Conservation (phyloP, 257 asterid species). For the Coffea eugenioides region DNA sequence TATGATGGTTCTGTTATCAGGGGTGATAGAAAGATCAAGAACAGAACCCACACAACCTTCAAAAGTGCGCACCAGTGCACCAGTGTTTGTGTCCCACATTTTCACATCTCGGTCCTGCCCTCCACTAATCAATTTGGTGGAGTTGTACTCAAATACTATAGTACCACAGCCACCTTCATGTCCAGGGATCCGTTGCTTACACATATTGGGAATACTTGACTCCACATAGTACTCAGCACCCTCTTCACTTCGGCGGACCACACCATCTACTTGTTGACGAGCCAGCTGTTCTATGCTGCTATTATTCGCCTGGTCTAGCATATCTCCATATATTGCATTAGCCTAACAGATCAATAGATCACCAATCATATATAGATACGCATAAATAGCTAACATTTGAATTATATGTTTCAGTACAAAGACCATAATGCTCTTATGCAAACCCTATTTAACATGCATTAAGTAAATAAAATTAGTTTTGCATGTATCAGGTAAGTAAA, state of each 20-base stretch:
- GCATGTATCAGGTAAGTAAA: not conserved
- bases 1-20: constrained; percentile 66
- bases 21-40: constrained; percentile 72
- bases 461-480: not conserved
- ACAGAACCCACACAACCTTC: constrained; percentile 77
- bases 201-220: constrained; percentile 68
- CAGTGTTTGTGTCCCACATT: constrained; percentile 77
- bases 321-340: constrained; percentile 71
- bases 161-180: constrained; percentile 91
- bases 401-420: not conserved
- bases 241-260: constrained; percentile 85
- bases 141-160: constrained; percentile 57
- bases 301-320: constrained; percentile 56
- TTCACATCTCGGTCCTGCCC: constrained; percentile 87
- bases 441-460: too few species aligned
- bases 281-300: constrained; percentile 66
- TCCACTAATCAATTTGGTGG: constrained; percentile 70
- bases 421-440: not conserved
- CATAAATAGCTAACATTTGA: not conserved
- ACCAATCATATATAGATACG: not conserved
- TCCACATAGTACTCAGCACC: constrained; percentile 82
- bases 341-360: constrained; percentile 42
- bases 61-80: constrained; percentile 48
- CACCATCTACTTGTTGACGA: constrained; percentile 86
- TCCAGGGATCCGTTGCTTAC: constrained; percentile 85